phyloP scores from a whole-genome alignment of 2,329 filamentous ascomycete genomes.

The Colletotrichum abscissum region DNA sequence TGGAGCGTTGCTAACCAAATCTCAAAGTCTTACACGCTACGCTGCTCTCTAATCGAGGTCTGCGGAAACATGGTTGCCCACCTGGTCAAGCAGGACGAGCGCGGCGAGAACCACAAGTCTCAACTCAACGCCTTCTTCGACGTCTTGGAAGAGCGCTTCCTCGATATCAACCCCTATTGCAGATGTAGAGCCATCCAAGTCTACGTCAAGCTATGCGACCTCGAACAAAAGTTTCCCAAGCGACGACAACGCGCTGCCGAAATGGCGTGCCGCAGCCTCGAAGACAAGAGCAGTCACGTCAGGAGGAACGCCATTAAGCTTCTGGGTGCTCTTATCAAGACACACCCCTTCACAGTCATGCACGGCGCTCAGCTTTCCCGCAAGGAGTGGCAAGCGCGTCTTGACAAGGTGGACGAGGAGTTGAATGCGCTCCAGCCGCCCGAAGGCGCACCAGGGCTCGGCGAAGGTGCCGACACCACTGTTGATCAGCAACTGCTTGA shows the following conservation, averaged over 20 bases:
- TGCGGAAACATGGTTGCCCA: slow-evolving; percentile 95
- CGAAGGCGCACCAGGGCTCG: slow-evolving; percentile 77
- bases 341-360: slow-evolving; percentile 92
- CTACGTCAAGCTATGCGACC: slow-evolving; percentile 88
- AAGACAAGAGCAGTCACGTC: slow-evolving; percentile 99
- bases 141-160: slow-evolving; percentile 93
- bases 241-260: slow-evolving; percentile 88
- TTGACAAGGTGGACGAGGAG: slow-evolving; percentile 86
- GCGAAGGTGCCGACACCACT: slow-evolving; percentile 72
- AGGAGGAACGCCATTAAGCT: slow-evolving; percentile 95
- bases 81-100: slow-evolving; percentile 90
- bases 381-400: slow-evolving; percentile 85
- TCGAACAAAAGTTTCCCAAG: slow-evolving; percentile 97
- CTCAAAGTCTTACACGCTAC: slow-evolving; percentile 84
- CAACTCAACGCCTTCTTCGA: slow-evolving; percentile 98
- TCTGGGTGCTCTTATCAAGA: slow-evolving; percentile 87
- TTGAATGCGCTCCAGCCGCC: slow-evolving; percentile 85
- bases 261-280: slow-evolving; percentile 86
- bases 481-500: slow-evolving; percentile 85
- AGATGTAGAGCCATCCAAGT: slow-evolving; percentile 93
- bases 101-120: slow-evolving; percentile 91
- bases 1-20: not conserved
- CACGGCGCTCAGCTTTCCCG: slow-evolving; percentile 88
- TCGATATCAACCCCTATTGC: slow-evolving; percentile 97
- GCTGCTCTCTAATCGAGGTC: slow-evolving; percentile 94